Evolutionary conservation across 257 asterid species (phyloP), one percentile per base, ranked within the genome.

Genomic region (Rauvolfia tetraphylla): DNA sequence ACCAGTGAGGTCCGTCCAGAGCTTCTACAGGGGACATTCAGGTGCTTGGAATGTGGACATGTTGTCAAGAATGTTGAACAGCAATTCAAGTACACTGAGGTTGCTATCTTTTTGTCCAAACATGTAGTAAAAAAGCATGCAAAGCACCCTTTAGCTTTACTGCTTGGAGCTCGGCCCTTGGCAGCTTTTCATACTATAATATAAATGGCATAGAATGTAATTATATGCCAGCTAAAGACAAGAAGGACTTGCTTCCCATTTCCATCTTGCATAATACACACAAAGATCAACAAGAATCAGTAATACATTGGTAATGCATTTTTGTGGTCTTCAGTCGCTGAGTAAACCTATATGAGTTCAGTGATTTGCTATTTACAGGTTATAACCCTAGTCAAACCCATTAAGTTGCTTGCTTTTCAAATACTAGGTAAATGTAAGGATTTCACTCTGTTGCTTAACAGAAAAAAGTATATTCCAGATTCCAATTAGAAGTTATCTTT

Each of bases 1-100:
- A 95, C 97, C 53, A 90, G 99, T 67, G 98, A 95, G 87, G 99
- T 95, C 66, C 88, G 99, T 6, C 98, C 97, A 0, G 99, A 93
- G 89, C 98, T 95, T 77, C 88, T 93, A 27, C 86, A 80, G 71
- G 99, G 99, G 31, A 87, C 90, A 76, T 95, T 95, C 83, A 93
- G 93, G 89, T 95, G 99, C 82, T 78, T 95, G 91, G 99, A 91
- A 17, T 93, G 99, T 53, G 97, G 94, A 33, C 81, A 81, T 76
- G 88, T 89, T 38, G 84, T 86, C 78, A 90, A 86, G 85, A 87
- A 91, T 76, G 93, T 91, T 29, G 99, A 95, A 61, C 98, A 95
- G 76, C 98, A 95, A 61, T 95, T 90, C 87, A 95, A 95, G 86
- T 95, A 93, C 80, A 89, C 97, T 1, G 99, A 95, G 99, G 99